Evolutionary conservation across 257 asterid genomes (phyloP).

Genomic region (Paulownia fortunei): DNA sequence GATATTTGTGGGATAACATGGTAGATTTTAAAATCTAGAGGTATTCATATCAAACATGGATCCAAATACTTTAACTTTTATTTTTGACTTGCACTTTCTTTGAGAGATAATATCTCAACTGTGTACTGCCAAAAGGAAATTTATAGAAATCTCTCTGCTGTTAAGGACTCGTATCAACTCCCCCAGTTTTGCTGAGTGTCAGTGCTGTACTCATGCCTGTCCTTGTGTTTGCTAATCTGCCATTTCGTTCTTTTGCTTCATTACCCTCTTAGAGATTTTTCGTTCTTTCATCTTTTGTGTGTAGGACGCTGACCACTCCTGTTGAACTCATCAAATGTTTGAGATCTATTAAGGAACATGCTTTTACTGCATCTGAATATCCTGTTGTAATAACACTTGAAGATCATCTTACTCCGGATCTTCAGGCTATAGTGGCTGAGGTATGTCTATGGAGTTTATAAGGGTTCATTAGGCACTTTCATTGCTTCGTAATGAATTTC

Average conservation of each 20-base stretch:
- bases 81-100: neutral
- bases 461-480: neutral
- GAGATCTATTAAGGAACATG: constrained; percentile 50
- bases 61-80: neutral
- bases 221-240: neutral
- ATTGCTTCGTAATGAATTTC: neutral
- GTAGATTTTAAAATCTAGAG: too few relatives aligned
- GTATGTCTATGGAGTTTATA: constrained; percentile 24
- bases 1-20: too few relatives aligned
- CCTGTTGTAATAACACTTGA: constrained; percentile 57
- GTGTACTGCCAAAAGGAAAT: neutral
- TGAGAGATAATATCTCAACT: neutral
- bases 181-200: neutral
- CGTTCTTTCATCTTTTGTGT: neutral
- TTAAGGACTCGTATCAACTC: neutral
- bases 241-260: neutral
- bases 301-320: constrained; percentile 49
- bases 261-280: neutral
- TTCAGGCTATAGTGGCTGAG: constrained; percentile 51
- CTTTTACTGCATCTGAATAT: constrained; percentile 46
- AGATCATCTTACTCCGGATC: constrained; percentile 49
- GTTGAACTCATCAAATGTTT: constrained; percentile 45
- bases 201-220: neutral
- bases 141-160: neutral
- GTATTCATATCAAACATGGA: neutral